phyloP scores from a whole-genome alignment of 768 basidiomycete species.

The Xanthoconium stramineum region DNA sequence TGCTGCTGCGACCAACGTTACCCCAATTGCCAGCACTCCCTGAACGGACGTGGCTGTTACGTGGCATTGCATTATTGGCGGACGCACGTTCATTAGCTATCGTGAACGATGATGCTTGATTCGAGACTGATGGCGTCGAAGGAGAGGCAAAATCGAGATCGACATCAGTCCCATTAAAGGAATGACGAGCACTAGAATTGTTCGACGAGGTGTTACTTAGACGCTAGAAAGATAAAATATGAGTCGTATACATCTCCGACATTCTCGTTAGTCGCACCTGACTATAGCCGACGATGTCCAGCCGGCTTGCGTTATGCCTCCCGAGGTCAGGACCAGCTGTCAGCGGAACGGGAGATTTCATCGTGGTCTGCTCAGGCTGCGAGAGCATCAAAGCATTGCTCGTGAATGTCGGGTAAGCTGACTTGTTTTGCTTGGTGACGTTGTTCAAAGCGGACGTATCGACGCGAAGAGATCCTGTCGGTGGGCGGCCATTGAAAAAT shows the following conservation, averaged over 20 bases:
- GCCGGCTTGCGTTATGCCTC: slow-evolving; percentile 64
- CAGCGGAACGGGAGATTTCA: slow-evolving; percentile 74
- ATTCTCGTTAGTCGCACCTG: slow-evolving; percentile 45
- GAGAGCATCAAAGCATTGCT: slow-evolving; percentile 49
- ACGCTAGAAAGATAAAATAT: slow-evolving; percentile 35
- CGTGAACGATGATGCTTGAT: slow-evolving; percentile 39
- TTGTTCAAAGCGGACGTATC: slow-evolving; percentile 67
- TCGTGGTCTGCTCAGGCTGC: slow-evolving; percentile 52
- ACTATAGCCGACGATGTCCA: slow-evolving; percentile 71
- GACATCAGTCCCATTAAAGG: slow-evolving; percentile 70
- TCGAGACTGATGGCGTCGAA: slow-evolving; percentile 49
- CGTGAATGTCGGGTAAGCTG: slow-evolving; percentile 67
- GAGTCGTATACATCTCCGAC: slow-evolving; percentile 4
- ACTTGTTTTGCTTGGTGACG: slow-evolving; percentile 74
- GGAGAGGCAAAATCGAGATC: slow-evolving; percentile 57
- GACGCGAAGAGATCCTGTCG: slow-evolving; percentile 67
- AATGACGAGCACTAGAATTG: slow-evolving; percentile 61
- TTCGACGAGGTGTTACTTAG: slow-evolving; percentile 46
- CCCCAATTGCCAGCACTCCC: slow-evolving; percentile 84
- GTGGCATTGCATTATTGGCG: slow-evolving; percentile 33
- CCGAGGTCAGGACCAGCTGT: slow-evolving; percentile 86
- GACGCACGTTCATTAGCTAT: slow-evolving; percentile 38
- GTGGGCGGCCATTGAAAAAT: slow-evolving; percentile 62
- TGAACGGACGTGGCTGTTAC: slow-evolving; percentile 67
- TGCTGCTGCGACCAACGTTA: slow-evolving; percentile 53